Base-by-base conservation (phyloP, 306 rosid species). In the Trifolium subterraneum region DNA sequence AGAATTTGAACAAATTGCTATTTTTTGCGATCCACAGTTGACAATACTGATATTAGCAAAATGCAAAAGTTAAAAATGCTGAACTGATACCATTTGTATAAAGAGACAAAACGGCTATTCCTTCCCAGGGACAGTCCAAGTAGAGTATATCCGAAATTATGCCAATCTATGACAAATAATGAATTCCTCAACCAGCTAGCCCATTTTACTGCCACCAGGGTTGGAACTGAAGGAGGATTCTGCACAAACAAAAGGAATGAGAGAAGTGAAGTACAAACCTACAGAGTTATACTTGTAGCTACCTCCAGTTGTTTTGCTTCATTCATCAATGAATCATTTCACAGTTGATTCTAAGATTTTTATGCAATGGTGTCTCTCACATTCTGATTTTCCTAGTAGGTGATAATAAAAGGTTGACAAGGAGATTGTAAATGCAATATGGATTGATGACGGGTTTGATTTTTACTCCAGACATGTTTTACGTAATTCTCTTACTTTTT, bases 221-320 rank as follows among this genome's bases (percentile, higher is more conserved):
- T 90, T 27, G 99, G 99, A 87, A 94, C 95, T 27, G 97, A 92
- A 81, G 99, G 99, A 79, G 97, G 99, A 92, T 94, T 94, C 99
- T 94, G 84, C 47, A 79, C 23, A 81, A 65, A 60, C 61, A 81
- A 84, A 84, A 76, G 64, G 68, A 73, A 56, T 16, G 69, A 23
- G 36, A 66, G 25, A 74, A 75, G 56, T 62, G 67, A 59, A 65
- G 63, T 66, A 71, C 15, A 68, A 44, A 18, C 8, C 35, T 71
- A 48, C 6, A 13, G 50, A 61, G 52, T 27, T 20, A 73, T 19
- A 52, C 65, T 60, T 39, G 67, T 7, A 6, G 18, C 62, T 8
- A 72, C 11, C 52, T 67, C 39, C 16, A 25, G 54, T 33, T 50
- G 64, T 67, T 72, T 59, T 27, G 58, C 62, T 48, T 77, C 31